Evolutionary conservation across 169 alveolate genomes (phyloP).

Genomic region (Perkinsus marinus): DNA sequence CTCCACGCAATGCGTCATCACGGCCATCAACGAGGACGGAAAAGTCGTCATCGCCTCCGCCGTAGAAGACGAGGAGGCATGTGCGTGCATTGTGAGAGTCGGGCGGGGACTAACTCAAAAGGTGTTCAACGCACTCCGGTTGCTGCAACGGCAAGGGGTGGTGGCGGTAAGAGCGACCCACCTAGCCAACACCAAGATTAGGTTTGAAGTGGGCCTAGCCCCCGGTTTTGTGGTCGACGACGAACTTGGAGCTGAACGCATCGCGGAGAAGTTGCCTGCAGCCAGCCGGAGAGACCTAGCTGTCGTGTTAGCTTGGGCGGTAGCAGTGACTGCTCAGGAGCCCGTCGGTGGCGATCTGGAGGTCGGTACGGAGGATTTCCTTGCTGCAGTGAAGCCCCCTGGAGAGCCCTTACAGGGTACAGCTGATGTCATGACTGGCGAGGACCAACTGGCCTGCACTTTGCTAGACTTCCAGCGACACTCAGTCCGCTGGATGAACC

Average conservation of each 20-base stretch:
- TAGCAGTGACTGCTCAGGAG: not conserved
- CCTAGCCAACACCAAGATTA: not conserved
- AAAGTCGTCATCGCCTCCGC: not conserved
- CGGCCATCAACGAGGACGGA: not conserved
- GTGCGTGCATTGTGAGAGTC: not conserved
- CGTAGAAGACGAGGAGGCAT: not conserved
- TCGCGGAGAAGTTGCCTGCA: not conserved
- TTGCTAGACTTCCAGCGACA: not conserved
- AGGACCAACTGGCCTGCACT: not conserved
- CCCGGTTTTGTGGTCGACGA: not conserved
- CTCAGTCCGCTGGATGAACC: not conserved
- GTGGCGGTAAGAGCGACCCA: not conserved
- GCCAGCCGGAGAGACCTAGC: not conserved
- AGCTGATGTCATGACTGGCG: not conserved
- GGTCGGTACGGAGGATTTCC: not conserved
- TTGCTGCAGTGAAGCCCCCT: not conserved
- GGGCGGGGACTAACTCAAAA: not conserved
- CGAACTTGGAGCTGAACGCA: not conserved
- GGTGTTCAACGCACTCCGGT: not conserved
- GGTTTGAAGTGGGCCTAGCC: not conserved
- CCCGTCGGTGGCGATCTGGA: not conserved
- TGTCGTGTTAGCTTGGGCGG: not conserved
- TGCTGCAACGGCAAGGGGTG: not conserved
- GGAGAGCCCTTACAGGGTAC: not conserved
- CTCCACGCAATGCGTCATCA: not conserved